Evolutionary conservation across 2,329 filamentous ascomycete genomes (phyloP).

Genomic region (Phialemonium atrogriseum): DNA sequence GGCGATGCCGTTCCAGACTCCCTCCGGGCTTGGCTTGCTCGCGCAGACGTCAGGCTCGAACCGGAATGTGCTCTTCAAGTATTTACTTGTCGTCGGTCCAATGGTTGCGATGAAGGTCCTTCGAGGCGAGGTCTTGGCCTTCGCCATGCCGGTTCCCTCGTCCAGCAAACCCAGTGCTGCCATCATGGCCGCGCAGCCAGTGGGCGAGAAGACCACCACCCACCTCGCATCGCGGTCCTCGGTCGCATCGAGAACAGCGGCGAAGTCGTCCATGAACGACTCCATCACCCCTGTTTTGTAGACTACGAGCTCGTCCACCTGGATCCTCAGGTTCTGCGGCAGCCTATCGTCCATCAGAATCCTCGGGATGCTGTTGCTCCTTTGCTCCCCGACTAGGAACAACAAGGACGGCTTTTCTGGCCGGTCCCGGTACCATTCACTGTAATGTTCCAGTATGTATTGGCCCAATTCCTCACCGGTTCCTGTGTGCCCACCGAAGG

Average conservation of each 20-base stretch:
- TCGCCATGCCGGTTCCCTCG: constrained; percentile 30
- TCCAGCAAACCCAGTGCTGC: constrained; percentile 44
- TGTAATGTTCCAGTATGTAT: constrained; percentile 75
- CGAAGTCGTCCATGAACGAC: constrained; percentile 65
- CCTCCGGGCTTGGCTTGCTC: constrained; percentile 71
- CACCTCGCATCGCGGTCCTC: constrained; percentile 41
- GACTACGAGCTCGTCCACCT: constrained; percentile 71
- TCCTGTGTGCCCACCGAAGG: constrained; percentile 75
- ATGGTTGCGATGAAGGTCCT: constrained; percentile 73
- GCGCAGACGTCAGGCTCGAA: constrained; percentile 75
- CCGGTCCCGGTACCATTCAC: constrained; percentile 34
- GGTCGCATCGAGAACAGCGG: constrained; percentile 37
- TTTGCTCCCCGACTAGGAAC: constrained; percentile 85
- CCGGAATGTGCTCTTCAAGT: constrained; percentile 55
- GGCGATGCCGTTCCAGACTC: constrained; percentile 61
- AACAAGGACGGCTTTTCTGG: constrained; percentile 55
- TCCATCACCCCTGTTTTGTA: constrained; percentile 82
- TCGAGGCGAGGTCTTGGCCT: constrained; percentile 17
- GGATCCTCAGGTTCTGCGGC: constrained; percentile 41
- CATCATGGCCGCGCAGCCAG: constrained; percentile 54
- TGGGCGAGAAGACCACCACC: constrained; percentile 69
- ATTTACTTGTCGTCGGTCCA: constrained; percentile 81
- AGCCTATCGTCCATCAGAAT: constrained; percentile 57
- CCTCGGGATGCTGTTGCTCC: constrained; percentile 82
- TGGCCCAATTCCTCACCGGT: constrained; percentile 73